A percentile compares a stretch with the other conserved stretches of the same genome.
Evolutionary conservation across 805 yeast genomes (phyloP).

Genomic region (Suhomyces tanzawaensis): DNA sequence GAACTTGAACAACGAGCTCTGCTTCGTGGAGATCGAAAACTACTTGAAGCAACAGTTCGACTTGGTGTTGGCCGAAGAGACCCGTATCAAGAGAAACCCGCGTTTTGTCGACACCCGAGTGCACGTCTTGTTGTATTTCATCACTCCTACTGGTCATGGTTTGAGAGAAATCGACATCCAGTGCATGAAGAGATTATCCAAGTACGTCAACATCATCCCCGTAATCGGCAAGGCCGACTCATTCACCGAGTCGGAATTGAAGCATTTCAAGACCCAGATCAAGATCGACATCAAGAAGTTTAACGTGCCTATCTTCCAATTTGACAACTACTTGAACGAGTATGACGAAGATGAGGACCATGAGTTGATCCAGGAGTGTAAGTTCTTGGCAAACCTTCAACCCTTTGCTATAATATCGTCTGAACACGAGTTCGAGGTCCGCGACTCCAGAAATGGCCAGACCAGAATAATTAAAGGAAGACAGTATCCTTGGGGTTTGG

Average conservation of each 20-base stretch:
- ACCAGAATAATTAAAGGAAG: constrained; percentile 50
- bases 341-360: constrained; percentile 74
- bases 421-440: constrained; percentile 51
- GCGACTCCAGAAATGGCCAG: constrained; percentile 44
- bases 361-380: constrained; percentile 70
- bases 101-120: constrained; percentile 75
- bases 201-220: constrained; percentile 79
- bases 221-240: constrained; percentile 80
- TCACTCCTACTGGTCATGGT: constrained; percentile 79
- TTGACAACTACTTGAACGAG: constrained; percentile 47
- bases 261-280: constrained; percentile 57
- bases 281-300: constrained; percentile 61
- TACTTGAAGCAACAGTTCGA: constrained; percentile 78
- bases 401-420: constrained; percentile 75
- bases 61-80: constrained; percentile 78
- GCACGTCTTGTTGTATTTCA: constrained; percentile 74
- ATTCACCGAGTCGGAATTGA: constrained; percentile 64
- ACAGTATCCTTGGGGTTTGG: constrained; percentile 74
- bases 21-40: constrained; percentile 62
- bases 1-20: constrained; percentile 64
- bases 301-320: constrained; percentile 75
- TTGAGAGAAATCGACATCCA: constrained; percentile 71
- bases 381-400: constrained; percentile 57
- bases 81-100: constrained; percentile 83
- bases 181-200: constrained; percentile 65